Conservation (phyloP, 495 filamentous ascomycete genomes). For the Parmelia sp. region DNA sequence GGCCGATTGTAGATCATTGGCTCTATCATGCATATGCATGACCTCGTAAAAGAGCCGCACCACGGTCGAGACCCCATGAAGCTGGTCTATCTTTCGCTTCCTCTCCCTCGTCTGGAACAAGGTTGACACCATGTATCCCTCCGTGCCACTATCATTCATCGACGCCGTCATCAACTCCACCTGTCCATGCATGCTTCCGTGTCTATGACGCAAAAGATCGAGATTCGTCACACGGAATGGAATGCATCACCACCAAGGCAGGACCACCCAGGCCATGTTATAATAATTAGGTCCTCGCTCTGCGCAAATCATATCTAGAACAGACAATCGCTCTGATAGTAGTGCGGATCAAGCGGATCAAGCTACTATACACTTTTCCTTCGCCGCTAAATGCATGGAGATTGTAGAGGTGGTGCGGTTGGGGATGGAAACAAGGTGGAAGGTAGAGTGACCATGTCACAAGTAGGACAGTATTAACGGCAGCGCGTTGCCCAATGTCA, state of each 20-base stretch:
- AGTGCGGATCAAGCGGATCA: not conserved
- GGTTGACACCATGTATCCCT: not conserved
- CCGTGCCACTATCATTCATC: not conserved
- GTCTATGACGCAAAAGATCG: not conserved
- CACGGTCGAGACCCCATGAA: not conserved
- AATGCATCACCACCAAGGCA: not conserved
- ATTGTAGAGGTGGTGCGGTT: not conserved
- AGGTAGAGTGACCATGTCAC: not conserved
- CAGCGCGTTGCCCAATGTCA: not conserved
- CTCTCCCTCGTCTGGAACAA: not conserved
- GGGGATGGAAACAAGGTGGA: not conserved
- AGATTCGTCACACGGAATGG: not conserved
- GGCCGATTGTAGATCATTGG: not conserved
- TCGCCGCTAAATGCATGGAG: conserved; percentile 13
- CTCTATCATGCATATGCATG: not conserved
- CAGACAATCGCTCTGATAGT: not conserved
- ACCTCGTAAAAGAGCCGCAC: conserved; percentile 5
- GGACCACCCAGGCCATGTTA: not conserved
- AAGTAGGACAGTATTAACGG: not conserved
- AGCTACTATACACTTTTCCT: conserved; percentile 11
- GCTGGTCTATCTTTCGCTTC: conserved; percentile 1
- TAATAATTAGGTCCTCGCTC: not conserved
- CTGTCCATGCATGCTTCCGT: not conserved
- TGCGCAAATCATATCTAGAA: not conserved
- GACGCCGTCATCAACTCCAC: not conserved